Conservation (phyloP, 2,329 filamentous ascomycete genomes). For the Scolecobasidium constrictum region DNA sequence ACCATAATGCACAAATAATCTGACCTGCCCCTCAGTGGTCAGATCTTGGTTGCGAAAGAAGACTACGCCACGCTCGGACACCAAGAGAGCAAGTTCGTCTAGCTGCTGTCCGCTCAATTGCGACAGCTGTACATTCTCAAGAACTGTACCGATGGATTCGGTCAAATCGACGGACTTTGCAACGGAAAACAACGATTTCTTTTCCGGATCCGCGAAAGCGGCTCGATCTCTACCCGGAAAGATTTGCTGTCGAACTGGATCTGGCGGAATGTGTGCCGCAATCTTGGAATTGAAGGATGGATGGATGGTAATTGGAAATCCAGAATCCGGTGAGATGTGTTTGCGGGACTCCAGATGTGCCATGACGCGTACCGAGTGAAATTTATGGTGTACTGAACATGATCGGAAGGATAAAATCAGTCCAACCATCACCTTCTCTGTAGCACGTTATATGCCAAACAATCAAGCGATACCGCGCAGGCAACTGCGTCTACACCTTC, state of each 20-base stretch:
- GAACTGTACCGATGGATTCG: conserved; percentile 27
- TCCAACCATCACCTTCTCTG: too few species aligned
- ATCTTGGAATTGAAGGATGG: conserved; percentile 1
- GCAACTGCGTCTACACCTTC: too few species aligned
- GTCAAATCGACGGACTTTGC: conserved; percentile 22
- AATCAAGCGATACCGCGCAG: too few species aligned
- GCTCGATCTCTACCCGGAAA: conserved; percentile 12
- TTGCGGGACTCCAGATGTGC: too few species aligned
- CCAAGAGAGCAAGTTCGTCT: conserved; percentile 40
- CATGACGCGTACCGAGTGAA: too few species aligned
- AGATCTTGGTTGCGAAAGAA: conserved; percentile 22
- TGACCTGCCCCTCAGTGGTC: background rate
- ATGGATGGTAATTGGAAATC: too few species aligned
- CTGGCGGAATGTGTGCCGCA: background rate
- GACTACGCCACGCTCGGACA: conserved; percentile 34
- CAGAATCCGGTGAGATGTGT: too few species aligned
- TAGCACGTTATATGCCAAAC: too few species aligned
- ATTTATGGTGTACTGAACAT: too few species aligned
- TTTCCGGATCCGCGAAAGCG: conserved; percentile 28
- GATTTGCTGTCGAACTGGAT: background rate
- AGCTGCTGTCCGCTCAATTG: conserved; percentile 34
- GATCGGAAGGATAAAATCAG: too few species aligned
- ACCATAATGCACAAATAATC: background rate
- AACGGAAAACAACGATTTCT: conserved; percentile 24
- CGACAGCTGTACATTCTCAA: conserved; percentile 33